Conservation (phyloP, 306 rosid species). For the Betula pendula region DNA sequence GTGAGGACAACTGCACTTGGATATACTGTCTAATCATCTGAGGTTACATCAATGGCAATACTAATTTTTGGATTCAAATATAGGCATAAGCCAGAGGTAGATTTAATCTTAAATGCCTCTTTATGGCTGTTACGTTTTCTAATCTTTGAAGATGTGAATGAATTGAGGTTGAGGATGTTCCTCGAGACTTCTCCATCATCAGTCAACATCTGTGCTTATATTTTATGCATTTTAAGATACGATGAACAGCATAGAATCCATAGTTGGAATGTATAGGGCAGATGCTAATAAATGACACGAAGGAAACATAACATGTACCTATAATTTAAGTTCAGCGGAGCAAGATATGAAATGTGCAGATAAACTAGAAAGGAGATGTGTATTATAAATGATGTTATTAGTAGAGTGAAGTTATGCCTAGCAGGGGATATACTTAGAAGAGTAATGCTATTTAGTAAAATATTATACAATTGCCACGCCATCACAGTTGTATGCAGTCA, state of each 20-base stretch:
- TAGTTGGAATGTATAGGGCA: conserved; percentile 4
- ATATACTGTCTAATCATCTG: background rate
- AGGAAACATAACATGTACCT: background rate
- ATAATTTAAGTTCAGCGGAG: background rate
- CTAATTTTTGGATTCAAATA: background rate
- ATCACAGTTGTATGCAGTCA: too few relatives aligned
- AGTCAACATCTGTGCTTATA: background rate
- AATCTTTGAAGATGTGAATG: background rate
- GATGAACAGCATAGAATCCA: background rate
- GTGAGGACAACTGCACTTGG: background rate
- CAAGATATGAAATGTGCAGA: background rate
- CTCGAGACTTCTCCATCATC: background rate
- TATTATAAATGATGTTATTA: background rate
- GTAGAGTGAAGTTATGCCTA: background rate
- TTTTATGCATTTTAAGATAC: background rate
- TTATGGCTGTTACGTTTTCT: background rate
- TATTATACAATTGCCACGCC: too few relatives aligned
- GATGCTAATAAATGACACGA: background rate
- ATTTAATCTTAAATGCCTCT: background rate
- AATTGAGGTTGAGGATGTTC: background rate
- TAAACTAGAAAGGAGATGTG: background rate
- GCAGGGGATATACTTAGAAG: background rate
- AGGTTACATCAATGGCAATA: background rate
- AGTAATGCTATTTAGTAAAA: too few relatives aligned
- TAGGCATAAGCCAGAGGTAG: background rate